Evolutionary conservation across 148 eudicot species (phyloP).

Genomic region (Salicornia ramosissima): DNA sequence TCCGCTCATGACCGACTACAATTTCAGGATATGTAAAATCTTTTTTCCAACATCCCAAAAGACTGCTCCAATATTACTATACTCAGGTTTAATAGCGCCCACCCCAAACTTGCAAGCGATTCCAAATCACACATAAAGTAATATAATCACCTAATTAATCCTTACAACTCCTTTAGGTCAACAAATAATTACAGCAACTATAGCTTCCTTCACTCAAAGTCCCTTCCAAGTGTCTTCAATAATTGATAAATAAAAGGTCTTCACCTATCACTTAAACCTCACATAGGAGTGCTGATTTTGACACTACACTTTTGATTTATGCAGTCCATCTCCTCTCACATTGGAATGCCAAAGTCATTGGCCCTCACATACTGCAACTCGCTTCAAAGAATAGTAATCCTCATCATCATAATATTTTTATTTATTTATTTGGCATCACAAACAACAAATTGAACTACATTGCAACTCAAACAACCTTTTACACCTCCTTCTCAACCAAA

Average conservation of each 20-base stretch:
- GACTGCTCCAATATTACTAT: not conserved
- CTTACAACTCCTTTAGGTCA: no score
- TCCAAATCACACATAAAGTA: not conserved
- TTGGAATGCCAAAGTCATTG: no score
- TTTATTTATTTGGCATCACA: not conserved
- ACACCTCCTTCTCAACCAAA: no score
- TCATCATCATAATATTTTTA: not conserved
- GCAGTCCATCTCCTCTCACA: no score
- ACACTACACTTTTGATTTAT: no score
- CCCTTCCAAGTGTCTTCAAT: not conserved
- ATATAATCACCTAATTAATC: not conserved
- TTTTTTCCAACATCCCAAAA: not conserved
- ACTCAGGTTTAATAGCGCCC: not conserved
- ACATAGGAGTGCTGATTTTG: no score
- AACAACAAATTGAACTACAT: slow-evolving; percentile 3
- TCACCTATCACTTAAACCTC: not conserved
- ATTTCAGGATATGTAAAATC: not conserved
- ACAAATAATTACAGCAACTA: no score
- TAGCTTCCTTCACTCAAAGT: not conserved
- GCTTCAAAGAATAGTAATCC: not conserved
- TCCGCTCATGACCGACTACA: not conserved
- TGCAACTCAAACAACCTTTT: not conserved
- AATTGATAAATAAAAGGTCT: no score
- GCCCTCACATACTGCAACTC: not conserved
- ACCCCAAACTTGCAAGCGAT: not conserved